Percentiles rank a stretch among this genome's conserved stretches.
phyloP scores from a whole-genome alignment of 1,284 basidiomycete species.

The Phylloporus sp. region DNA sequence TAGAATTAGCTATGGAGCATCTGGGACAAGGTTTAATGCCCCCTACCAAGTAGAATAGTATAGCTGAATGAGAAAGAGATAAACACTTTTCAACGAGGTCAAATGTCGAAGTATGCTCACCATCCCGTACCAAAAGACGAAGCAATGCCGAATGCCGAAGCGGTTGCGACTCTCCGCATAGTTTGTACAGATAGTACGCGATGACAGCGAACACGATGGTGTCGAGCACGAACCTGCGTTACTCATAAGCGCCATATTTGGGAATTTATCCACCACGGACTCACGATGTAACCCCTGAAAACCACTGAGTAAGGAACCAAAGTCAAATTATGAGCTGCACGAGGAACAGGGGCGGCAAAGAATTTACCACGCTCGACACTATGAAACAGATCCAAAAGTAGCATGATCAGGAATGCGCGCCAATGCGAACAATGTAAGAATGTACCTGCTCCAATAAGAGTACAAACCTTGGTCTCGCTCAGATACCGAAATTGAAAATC shows the following conservation, averaged over 20 bases:
- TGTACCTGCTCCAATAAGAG: background rate
- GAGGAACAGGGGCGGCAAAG: background rate
- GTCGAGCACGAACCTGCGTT: conserved; percentile 1
- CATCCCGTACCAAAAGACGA: conserved; percentile 11
- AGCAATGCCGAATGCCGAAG: conserved; percentile 6
- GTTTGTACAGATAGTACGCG: conserved; percentile 4
- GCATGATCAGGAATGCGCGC: background rate
- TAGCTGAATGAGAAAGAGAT: background rate
- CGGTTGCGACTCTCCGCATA: background rate
- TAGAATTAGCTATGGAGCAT: background rate
- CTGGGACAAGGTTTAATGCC: background rate
- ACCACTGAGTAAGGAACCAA: background rate
- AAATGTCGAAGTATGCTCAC: background rate
- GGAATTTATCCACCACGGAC: background rate
- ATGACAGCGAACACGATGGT: conserved; percentile 1
- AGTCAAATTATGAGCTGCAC: background rate
- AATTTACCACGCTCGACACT: background rate
- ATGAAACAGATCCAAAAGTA: background rate
- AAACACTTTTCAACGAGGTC: background rate
- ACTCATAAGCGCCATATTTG: background rate
- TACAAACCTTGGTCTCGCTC: conserved; percentile 1
- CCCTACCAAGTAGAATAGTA: conserved; percentile 7
- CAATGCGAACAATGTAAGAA: background rate
- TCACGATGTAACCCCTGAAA: background rate
- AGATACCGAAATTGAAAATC: conserved; percentile 4